Evolutionary conservation across 257 asterid genomes (phyloP), one percentile per base, ranked within the genome.

Genomic region (Anisodus acutangulus): DNA sequence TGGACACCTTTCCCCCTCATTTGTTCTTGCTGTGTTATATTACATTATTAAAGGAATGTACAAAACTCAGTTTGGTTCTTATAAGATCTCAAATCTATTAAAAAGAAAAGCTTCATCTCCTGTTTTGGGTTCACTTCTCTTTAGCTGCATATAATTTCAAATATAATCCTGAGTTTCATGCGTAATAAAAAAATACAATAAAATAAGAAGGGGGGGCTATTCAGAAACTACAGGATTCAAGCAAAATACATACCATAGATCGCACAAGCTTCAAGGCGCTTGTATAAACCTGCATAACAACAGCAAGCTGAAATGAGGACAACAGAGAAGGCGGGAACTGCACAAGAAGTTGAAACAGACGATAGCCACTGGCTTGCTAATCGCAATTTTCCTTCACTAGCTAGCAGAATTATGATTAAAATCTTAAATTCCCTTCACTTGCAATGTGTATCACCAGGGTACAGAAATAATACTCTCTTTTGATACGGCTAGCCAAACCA

Each of bases 221-320:
- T 69, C 78, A 69, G 35, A 69, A 47, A 69, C 78, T 41, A 68
- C 22, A 76, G 45, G 80, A 74, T 74, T 17, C 62, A 19, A 49
- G 62, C 13, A 76, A 76, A 49, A 8, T 55, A 83, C 87, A 84
- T 74, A 90, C 99, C 99, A 97, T 95, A 81, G 98, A 95, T 60
- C 98, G 98, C 45, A 41, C 6, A 41, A 41, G 5, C 35, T 95
- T 97, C 86, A 97, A 89, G 60, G 99, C 99, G 88, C 99, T 95
- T 59, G 94, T 90, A 89, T 97, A 97, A 82, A 97, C 98, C 99
- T 97, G 95, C 35, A 85, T 62, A 70, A 87, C 47, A 90, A 74
- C 2, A 31, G 66, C 43, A n/a, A 2, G 47, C 66, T 53, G 82
- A 78, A 78, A 78, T 78, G 64, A 78, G 82, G 82, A 78, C 64